phyloP scores from a whole-genome alignment of 1,139 yeast genomes.

The Hemisphaericaspora lyxosophila region DNA sequence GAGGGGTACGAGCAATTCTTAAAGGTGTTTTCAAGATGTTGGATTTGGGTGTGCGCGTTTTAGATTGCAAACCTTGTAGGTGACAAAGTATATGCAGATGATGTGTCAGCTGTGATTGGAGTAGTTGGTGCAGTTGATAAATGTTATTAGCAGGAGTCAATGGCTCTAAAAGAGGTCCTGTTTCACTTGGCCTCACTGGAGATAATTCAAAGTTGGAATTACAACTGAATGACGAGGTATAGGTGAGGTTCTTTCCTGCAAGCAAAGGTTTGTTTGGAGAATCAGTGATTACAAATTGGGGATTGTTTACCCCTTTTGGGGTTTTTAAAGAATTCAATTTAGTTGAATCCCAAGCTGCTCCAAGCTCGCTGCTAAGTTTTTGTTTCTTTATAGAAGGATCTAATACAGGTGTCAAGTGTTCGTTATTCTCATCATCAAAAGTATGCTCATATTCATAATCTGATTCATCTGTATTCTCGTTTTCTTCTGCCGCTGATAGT shows the following conservation, averaged over 20 bases:
- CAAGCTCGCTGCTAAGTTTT: constrained; percentile 4
- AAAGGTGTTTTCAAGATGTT: constrained; percentile 37
- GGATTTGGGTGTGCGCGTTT: constrained; percentile 28
- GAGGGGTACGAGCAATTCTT: constrained; percentile 41
- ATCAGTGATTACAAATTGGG: constrained; percentile 30
- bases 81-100: constrained; percentile 4
- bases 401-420: constrained; percentile 12
- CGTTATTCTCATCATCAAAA: constrained; percentile 16
- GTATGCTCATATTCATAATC: constrained; percentile 15
- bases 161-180: constrained; percentile 66
- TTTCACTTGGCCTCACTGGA: constrained; percentile 54
- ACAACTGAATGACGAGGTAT: constrained; percentile 64
- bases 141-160: constrained; percentile 43
- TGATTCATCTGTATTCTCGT: constrained; percentile 9
- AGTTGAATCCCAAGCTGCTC: constrained; percentile 9
- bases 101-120: constrained; percentile 7
- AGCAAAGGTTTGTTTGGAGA: constrained; percentile 42
- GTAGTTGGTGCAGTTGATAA: constrained; percentile 11
- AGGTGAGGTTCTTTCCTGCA: constrained; percentile 46
- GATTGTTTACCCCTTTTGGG: constrained; percentile 20
- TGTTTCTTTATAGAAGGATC: constrained; percentile 20
- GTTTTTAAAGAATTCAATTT: constrained; percentile 8
- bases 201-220: constrained; percentile 63
- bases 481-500: constrained; percentile 7
- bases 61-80: constrained; percentile 2